phyloP scores from a whole-genome alignment of 371 early-diverging fungal species.

The Mucor irregularis region DNA sequence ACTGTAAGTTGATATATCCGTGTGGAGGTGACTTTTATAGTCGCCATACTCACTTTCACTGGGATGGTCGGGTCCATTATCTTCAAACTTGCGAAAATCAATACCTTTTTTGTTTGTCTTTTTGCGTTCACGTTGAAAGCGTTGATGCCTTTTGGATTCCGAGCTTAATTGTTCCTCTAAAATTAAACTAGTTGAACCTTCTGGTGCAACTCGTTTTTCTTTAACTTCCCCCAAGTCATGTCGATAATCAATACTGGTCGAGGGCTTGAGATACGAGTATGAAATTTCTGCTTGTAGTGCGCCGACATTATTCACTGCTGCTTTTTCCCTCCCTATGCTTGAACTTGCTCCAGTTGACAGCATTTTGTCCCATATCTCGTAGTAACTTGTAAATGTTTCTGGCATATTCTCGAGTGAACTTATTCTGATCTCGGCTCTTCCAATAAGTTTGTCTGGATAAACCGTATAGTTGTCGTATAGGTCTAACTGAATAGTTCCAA shows the following conservation, averaged over 20 bases:
- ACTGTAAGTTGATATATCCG: background rate
- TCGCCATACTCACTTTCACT: constrained; percentile 10
- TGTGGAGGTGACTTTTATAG: background rate
- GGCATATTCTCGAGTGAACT: constrained; percentile 64
- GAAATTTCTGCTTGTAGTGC: constrained; percentile 65
- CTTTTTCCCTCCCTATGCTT: constrained; percentile 53
- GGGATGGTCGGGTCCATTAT: no score
- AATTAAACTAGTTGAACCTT: constrained; percentile 5
- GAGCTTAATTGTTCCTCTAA: constrained; percentile 21
- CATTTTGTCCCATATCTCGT: constrained; percentile 71
- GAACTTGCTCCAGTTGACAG: constrained; percentile 61
- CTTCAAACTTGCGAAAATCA: constrained; percentile 13
- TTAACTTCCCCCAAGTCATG: background rate
- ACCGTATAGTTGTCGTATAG: constrained; percentile 58
- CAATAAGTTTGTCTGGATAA: constrained; percentile 73
- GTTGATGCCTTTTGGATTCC: constrained; percentile 30
- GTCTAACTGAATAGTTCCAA: constrained; percentile 73
- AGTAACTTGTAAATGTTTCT: constrained; percentile 66
- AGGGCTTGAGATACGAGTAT: constrained; percentile 52
- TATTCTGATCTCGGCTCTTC: constrained; percentile 74
- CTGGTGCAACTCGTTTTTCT: background rate
- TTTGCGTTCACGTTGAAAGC: constrained; percentile 13
- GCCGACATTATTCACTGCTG: constrained; percentile 61
- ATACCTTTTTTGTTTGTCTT: constrained; percentile 10
- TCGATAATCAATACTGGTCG: background rate